These are phyloP conservation scores for Trametes cubensis DNA, from an alignment of 768 basidiomycete species.

Conservation along the genomic window DNA sequence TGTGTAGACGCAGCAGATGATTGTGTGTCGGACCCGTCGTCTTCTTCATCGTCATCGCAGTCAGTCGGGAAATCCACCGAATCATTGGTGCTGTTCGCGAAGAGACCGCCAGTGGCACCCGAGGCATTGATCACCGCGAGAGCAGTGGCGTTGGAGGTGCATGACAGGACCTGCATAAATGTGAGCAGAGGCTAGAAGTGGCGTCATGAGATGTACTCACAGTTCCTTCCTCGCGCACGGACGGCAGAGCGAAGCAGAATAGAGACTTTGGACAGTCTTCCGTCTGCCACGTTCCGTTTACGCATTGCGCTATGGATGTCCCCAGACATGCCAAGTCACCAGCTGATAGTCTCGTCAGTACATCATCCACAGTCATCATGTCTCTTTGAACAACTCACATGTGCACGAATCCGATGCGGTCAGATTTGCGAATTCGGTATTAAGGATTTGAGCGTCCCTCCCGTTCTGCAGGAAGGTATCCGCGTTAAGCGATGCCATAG, in stretches of 20 bases:
- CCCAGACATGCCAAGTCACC: slow-evolving; percentile 50
- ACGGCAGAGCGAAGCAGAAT: slow-evolving; percentile 57
- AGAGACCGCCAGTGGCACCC: slow-evolving; percentile 48
- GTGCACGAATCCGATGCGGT: slow-evolving; percentile 48
- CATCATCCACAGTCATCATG: not conserved
- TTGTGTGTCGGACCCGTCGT: not conserved
- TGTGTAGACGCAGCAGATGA: slow-evolving; percentile 1
- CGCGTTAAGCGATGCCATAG: slow-evolving; percentile 38
- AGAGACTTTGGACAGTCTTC: slow-evolving; percentile 41
- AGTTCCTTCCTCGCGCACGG: slow-evolving; percentile 44
- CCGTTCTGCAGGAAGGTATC: slow-evolving; percentile 51
- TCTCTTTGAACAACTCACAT: slow-evolving; percentile 35
- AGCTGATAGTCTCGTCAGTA: slow-evolving; percentile 29
- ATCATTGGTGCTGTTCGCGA: slow-evolving; percentile 31
- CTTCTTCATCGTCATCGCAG: slow-evolving; percentile 16
- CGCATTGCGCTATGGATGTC: slow-evolving; percentile 44
- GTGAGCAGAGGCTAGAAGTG: not conserved
- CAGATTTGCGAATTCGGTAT: slow-evolving; percentile 47
- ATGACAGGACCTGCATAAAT: slow-evolving; percentile 45
- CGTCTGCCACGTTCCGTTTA: slow-evolving; percentile 44
- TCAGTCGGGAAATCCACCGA: slow-evolving; percentile 28
- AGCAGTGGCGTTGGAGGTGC: slow-evolving; percentile 54
- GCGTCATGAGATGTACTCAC: slow-evolving; percentile 37
- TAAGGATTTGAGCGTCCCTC: slow-evolving; percentile 52
- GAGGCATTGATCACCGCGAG: slow-evolving; percentile 47